Base-by-base conservation (phyloP, 805 yeast genomes). In the Clavispora phyllophila region DNA sequence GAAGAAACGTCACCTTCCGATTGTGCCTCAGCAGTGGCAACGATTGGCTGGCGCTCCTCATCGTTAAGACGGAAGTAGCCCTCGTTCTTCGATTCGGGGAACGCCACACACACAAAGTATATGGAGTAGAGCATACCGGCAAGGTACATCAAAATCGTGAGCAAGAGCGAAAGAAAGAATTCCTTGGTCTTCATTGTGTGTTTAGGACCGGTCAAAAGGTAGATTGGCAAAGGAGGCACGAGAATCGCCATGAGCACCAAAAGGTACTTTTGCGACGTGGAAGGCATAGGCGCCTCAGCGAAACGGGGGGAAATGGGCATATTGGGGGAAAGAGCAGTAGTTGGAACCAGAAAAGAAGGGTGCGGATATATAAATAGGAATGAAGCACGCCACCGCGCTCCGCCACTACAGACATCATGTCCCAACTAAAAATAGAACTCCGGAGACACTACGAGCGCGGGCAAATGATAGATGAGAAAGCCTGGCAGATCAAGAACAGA, bases 191-290 rank as follows among this genome's bases (percentile, higher is more conserved):
- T 56, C 31, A 65, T 45, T n/a, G 62, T 50, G 43, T 60, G 57
- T 39, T 56, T 55, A 12, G 60, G 60, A 3, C 46, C 51, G 13
- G 56, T 54, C 39, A 65, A 45, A 12, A 68, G 48, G 38, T 60
- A 61, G 22, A 69, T 53, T 1, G 73, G 70, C 40, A 65, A 56
- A 3, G 74, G 73, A 13, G 75, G 73, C 25, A 68, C 42, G 9
- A 67, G 47, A 17, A 66, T 36, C 18, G 63, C 68, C 47, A 65
- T 47, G 13, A 65, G 34, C n/a, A 56, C 59, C 42, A 68, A 50
- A 34, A 66, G 45, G 23, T 56, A 35, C 40, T 44, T 56, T 41
- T 64, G 61, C 20, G 51, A 42, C 13, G 37, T 41, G 33, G 42
- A 37, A 9, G 50, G 55, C 28, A 37, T n/a, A 3, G 40, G 43